Percentiles rank a stretch among this genome's conserved stretches.
These are phyloP conservation scores for Digitaria exilis DNA, from an alignment of 202 grass and related monocot genomes.

Conservation along the genomic window DNA sequence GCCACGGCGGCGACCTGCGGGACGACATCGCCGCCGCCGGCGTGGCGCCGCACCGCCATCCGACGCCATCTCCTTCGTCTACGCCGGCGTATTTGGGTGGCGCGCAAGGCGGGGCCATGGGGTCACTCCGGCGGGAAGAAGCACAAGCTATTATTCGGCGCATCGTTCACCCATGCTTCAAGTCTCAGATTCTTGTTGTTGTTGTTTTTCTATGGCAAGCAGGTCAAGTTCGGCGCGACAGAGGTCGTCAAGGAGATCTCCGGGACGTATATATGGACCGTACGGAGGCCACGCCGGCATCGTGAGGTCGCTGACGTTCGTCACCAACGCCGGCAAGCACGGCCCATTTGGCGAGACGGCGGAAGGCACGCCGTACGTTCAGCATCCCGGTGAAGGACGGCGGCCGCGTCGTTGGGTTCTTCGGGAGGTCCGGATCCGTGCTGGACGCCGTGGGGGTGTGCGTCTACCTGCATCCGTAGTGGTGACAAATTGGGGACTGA, in stretches of 20 bases:
- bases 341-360: too few relatives aligned
- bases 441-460: constrained; percentile 8
- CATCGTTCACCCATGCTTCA: too few relatives aligned
- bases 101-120: too few relatives aligned
- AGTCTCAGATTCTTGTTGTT: not conserved
- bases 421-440: not conserved
- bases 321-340: constrained; percentile 23
- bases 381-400: not conserved
- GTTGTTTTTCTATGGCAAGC: too few relatives aligned
- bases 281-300: not conserved
- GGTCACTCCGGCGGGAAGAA: too few relatives aligned
- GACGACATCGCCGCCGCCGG: not conserved
- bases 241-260: too few relatives aligned
- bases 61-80: constrained; percentile 21
- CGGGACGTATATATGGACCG: not conserved
- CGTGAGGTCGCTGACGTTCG: constrained; percentile 16
- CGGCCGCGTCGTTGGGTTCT: constrained; percentile 20
- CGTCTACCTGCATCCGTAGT: constrained; percentile 11
- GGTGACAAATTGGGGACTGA: too few relatives aligned
- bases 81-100: not conserved
- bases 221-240: not conserved
- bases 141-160: too few relatives aligned
- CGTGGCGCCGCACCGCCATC: not conserved
- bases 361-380: too few relatives aligned
- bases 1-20: not conserved